Conservation (phyloP, 331 rosid genomes). For the Rosa hybrid region DNA sequence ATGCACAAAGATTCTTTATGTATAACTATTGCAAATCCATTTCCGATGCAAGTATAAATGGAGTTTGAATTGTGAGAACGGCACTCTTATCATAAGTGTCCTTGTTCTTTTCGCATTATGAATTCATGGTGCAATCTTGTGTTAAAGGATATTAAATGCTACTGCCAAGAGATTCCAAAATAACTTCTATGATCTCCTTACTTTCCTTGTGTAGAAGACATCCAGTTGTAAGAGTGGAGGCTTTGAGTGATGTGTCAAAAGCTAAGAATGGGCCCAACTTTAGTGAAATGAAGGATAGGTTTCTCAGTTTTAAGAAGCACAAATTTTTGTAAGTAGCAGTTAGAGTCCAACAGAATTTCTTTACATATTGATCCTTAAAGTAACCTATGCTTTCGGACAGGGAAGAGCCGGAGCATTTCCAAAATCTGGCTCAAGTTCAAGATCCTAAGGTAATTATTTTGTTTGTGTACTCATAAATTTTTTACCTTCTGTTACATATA, state of each 20-base stretch:
- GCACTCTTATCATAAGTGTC: neutral
- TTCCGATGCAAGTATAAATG: neutral
- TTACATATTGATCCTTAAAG: neutral
- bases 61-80: neutral
- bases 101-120: neutral
- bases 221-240: conserved; percentile 25
- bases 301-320: conserved; percentile 69
- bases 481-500: neutral
- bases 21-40: neutral
- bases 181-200: neutral
- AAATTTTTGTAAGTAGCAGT: conserved; percentile 63
- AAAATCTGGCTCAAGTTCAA: conserved; percentile 70
- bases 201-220: conserved; percentile 39
- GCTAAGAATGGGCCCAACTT: conserved; percentile 39
- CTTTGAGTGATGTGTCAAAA: conserved; percentile 28
- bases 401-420: conserved; percentile 63
- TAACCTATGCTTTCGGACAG: conserved; percentile 44
- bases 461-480: neutral
- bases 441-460: conserved; percentile 66
- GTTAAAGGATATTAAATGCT: neutral
- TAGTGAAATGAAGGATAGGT: conserved; percentile 64
- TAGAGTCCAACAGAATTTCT: neutral
- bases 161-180: neutral
- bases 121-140: neutral
- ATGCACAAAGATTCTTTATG: neutral